phyloP scores from a whole-genome alignment of 2,329 filamentous ascomycete species.

The Verticillium isaacii region DNA sequence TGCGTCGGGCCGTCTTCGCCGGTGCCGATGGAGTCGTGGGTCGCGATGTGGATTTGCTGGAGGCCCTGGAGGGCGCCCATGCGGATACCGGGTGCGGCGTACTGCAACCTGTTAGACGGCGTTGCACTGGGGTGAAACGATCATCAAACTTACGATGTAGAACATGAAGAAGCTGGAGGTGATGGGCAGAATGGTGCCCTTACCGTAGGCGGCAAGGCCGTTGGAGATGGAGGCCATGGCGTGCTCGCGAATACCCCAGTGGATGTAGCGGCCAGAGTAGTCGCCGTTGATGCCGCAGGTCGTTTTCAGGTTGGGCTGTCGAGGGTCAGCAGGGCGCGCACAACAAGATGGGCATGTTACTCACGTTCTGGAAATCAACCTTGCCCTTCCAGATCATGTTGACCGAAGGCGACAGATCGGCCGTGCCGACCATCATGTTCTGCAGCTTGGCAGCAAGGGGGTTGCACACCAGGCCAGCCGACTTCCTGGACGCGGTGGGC shows the following conservation, averaged over 20 bases:
- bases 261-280: constrained; percentile 50
- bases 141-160: constrained; percentile 30
- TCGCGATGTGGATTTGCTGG: constrained; percentile 53
- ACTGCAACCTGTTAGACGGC: constrained; percentile 17
- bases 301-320: constrained; percentile 27
- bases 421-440: constrained; percentile 49
- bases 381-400: constrained; percentile 52
- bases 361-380: constrained; percentile 42
- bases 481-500: constrained; percentile 45
- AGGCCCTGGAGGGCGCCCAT: constrained; percentile 55
- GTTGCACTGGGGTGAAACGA: neutral
- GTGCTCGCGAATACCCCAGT: constrained; percentile 56
- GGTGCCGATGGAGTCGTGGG: constrained; percentile 54
- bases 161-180: constrained; percentile 56
- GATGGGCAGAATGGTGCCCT: constrained; percentile 46
- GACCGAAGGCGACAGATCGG: constrained; percentile 47
- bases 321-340: neutral
- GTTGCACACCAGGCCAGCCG: constrained; percentile 42
- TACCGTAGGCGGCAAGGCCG: constrained; percentile 52
- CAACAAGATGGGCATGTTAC: constrained; percentile 2
- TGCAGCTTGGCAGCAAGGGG: constrained; percentile 42
- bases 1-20: constrained; percentile 59
- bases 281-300: constrained; percentile 47
- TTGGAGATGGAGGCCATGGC: constrained; percentile 55
- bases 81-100: constrained; percentile 52